These are phyloP conservation scores for Xerocomellus dryophilus DNA, from an alignment of 768 basidiomycete genomes.

Conservation along the genomic window DNA sequence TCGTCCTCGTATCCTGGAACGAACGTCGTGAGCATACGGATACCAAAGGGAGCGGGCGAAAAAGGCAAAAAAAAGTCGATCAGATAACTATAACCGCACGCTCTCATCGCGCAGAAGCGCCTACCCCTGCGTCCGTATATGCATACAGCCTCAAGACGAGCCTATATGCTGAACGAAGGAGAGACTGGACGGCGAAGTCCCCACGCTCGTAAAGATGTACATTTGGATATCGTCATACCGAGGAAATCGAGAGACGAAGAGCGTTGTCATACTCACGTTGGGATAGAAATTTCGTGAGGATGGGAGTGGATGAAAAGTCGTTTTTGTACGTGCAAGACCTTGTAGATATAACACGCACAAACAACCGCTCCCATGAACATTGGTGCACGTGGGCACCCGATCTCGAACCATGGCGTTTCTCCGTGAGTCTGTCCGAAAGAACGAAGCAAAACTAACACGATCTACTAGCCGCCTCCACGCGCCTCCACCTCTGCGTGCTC, in stretches of 20 bases:
- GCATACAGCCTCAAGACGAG: slow-evolving; percentile 36
- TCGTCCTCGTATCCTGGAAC: slow-evolving; percentile 3
- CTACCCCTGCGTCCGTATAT: slow-evolving; percentile 35
- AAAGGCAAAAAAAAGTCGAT: slow-evolving; percentile 9
- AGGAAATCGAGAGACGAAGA: neutral
- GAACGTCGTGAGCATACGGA: slow-evolving; percentile 6
- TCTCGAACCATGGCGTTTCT: slow-evolving; percentile 4
- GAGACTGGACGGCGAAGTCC: slow-evolving; percentile 34
- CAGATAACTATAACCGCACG: slow-evolving; percentile 38
- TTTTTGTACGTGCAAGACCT: slow-evolving; percentile 22
- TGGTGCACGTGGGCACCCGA: neutral
- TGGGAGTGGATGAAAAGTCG: neutral
- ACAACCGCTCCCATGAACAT: slow-evolving; percentile 19
- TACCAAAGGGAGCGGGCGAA: neutral
- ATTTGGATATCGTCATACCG: slow-evolving; percentile 31
- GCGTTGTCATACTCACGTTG: slow-evolving; percentile 15
- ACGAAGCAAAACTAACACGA: neutral
- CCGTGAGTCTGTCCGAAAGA: slow-evolving; percentile 3
- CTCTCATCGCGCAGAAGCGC: slow-evolving; percentile 34
- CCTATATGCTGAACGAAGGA: slow-evolving; percentile 33
- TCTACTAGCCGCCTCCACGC: neutral
- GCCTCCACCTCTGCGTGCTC: slow-evolving; percentile 3
- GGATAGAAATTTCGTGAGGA: neutral
- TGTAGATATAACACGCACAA: slow-evolving; percentile 25
- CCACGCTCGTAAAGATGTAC: slow-evolving; percentile 30